Base-by-base conservation (phyloP, 1,284 basidiomycete species). In the Pyrrhoderma noxium region DNA sequence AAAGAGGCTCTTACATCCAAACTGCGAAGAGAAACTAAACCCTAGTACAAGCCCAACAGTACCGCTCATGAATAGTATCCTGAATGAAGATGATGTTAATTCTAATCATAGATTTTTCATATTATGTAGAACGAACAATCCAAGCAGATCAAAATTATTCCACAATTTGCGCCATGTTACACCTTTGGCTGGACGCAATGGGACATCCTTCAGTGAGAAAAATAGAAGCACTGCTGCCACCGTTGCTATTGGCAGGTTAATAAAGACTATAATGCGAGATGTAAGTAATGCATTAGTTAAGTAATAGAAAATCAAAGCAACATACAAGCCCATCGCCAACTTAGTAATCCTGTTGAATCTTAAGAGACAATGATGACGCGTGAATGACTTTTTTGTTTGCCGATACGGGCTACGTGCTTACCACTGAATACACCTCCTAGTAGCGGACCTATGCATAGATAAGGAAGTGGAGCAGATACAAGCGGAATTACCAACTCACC, bases 321-420 rank as follows among this genome's bases (percentile, higher is more conserved):
- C 86, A 68, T 67, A 89, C 87, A 89, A 54, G 77, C 83, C 82
- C 84, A 89, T 74, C 87, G 73, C 86, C 86, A 89, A 59, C 69
- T 79, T 45, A 82, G 57, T 44, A 56, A 61, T 35, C 59, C 57
- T 23, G 52, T 53, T 44, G 54, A 53, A 40, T 56, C 60, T 59
- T 60, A 56, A 43, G 35, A 59, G 19, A 55, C 56, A 53, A 45
- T 44, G 46, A 58, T 59, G 66, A 43, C 41, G 47, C 39, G 39
- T n/a, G 40, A 40, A 23, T 59, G 39, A 54, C 56, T 9, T 37
- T 14, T 18, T 40, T 40, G n/a, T 8, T 16, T 40, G 5, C 14
- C 8, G 16, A 40, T 22, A 22, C 14, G 21, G 14, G 38, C 8
- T 22, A 40, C 50, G 59, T 49, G 69, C 80, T 66, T 58, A 86